phyloP scores from a whole-genome alignment of 768 basidiomycete species.

The Termitomyces sp. region DNA sequence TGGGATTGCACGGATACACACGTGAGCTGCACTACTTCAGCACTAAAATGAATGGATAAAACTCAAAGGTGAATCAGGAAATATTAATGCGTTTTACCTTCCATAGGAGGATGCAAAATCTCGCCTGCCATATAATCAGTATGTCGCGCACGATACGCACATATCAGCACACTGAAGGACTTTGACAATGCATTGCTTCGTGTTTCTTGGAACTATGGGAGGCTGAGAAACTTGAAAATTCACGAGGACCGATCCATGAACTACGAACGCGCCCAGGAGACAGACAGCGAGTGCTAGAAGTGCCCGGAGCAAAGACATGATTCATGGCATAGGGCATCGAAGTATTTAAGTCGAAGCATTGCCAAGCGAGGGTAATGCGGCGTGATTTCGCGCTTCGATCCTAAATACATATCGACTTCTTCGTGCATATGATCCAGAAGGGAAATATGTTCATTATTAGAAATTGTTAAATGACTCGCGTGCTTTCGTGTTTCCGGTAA shows the following conservation, averaged over 20 bases:
- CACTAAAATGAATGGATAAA: constrained; percentile 26
- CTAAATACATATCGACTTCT: neutral
- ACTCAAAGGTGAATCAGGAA: neutral
- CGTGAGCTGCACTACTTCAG: constrained; percentile 60
- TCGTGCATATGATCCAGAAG: neutral
- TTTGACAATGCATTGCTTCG: constrained; percentile 57
- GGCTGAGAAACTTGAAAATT: constrained; percentile 73
- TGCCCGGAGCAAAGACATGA: constrained; percentile 12
- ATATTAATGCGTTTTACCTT: constrained; percentile 27
- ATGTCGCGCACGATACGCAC: neutral
- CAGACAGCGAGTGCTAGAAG: constrained; percentile 10
- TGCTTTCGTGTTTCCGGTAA: neutral
- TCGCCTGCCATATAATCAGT: constrained; percentile 32
- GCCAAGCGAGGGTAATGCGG: neutral
- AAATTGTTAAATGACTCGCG: constrained; percentile 6
- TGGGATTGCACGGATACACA: constrained; percentile 21
- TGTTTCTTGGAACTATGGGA: constrained; percentile 55
- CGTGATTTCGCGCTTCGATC: neutral
- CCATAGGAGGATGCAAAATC: constrained; percentile 73
- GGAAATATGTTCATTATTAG: neutral
- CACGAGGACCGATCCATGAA: constrained; percentile 44
- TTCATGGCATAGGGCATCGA: neutral
- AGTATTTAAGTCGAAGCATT: neutral
- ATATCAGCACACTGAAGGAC: constrained; percentile 48
- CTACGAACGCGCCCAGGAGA: constrained; percentile 11